Base-by-base conservation (phyloP, 768 basidiomycete genomes). In the Psilocybe cubensis region DNA sequence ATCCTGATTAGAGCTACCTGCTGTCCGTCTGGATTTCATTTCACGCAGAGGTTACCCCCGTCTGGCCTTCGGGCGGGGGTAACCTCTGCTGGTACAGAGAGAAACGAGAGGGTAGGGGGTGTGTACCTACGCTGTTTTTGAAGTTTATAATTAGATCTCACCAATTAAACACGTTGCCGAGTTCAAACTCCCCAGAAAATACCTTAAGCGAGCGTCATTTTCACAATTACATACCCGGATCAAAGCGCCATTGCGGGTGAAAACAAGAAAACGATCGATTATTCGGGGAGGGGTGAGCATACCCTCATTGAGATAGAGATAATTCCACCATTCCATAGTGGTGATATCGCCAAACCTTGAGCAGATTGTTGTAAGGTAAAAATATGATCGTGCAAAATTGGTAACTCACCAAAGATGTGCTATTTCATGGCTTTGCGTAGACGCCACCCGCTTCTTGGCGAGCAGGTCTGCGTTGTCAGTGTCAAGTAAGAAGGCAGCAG, bases 301-400 rank as follows among this genome's bases (percentile, higher is more conserved):
- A 83, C 86, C 88, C 82, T 92, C 89, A 60, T 91, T 92, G 55
- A 92, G 73, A 71, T 91, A 91, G 46, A 93, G 79, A 70, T 91
- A 87, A 59, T 91, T 85, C 91, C 92, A 94, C 92, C 92, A 94
- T 65, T 85, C 84, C 94, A 96, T 95, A 0, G 94, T 96, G 5
- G 92, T 89, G 64, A 97, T 90, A 68, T 96, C 88, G 20, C 94
- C 94, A 64, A 96, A 96, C 35, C 35, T 38, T 38, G 35, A 38
- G 5, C 14, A 6, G 35, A 14, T 11, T 14, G 8, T 14, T 4
- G 14, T 38, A 38, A 17, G 35, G 12, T 38, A 6, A 1, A 38
- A 17, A 38, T 17, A 38, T 33, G 31, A 33, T 33, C 6, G 31
- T n/a, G n/a, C n/a, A 17, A 38, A 8, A 3, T n/a, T 38, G 0